Evolutionary conservation across 148 eudicot species (phyloP), one percentile per base, ranked within the genome.

Genomic region (Arctostaphylos glauca): DNA sequence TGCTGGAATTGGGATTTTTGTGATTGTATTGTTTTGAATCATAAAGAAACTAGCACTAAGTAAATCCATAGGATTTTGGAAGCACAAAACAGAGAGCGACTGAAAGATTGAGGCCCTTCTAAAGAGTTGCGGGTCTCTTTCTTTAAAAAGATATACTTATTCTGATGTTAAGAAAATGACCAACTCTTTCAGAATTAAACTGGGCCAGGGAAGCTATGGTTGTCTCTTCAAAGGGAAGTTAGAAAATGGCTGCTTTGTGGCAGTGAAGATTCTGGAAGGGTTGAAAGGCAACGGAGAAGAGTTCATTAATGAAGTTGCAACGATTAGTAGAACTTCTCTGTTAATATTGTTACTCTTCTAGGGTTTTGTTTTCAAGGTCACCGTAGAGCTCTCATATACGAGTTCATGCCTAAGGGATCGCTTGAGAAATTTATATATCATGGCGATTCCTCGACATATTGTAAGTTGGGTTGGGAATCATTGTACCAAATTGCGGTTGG

Each of bases 301-400:
- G 7, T 86, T 86, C 75, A 79, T 83, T 9, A 83, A 86, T 67
- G 85, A 86, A 58, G 87, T 86, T 3, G 80, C 84, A 18, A 82
- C 71, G 15, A 83, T 86, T 71, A 74, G 82, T 23, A 60, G 80
- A 59, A 82, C 82, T 60, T 82, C 83, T 56, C 84, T 49, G 77
- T 85, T 6, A 82, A 82, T 48, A 74, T 85, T 31, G 85, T 83
- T 10, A 68, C 62, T 77, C 80, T 77, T 54, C 64, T 54, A 3
- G 64, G 80, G 5, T 77, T 77, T 54, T 77, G 80, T 16, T 53
- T 77, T 25, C 64, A 77, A 23, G 80, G 80, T 77, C 0, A 0
- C 47, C 31, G 10, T 9, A 76, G 59, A 75, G 79, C 59, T 49
- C 58, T 76, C 23, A 12, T 50, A 10, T 10, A 54, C 31, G 47